Percentiles rank a stretch among this genome's conserved stretches.
These are phyloP conservation scores for Cystobasidium slooffiae DNA, from an alignment of 1,284 basidiomycete genomes.

Conservation along the genomic window DNA sequence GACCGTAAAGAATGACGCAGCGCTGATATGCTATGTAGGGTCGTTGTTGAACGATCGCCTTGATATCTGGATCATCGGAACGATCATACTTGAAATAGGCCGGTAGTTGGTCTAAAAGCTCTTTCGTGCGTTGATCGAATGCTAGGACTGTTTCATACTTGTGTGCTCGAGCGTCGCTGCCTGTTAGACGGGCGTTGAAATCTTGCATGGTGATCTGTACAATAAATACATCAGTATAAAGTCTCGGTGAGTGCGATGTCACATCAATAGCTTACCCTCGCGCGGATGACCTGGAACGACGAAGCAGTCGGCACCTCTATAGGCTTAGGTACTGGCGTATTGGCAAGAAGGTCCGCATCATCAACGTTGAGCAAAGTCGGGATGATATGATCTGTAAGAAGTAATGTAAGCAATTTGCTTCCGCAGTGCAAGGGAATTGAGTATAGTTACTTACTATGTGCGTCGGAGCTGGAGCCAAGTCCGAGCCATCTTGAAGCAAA, in stretches of 20 bases:
- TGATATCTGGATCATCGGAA: constrained; percentile 44
- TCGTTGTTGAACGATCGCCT: constrained; percentile 21
- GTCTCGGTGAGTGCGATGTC: not conserved
- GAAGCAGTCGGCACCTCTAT: constrained; percentile 39
- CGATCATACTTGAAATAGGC: constrained; percentile 43
- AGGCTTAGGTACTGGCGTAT: constrained; percentile 33
- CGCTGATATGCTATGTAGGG: constrained; percentile 44
- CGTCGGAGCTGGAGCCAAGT: constrained; percentile 24
- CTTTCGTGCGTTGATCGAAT: constrained; percentile 43
- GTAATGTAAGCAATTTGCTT: not conserved
- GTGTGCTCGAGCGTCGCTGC: constrained; percentile 37
- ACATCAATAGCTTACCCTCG: constrained; percentile 19
- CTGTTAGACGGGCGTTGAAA: constrained; percentile 37
- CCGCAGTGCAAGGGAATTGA: not conserved
- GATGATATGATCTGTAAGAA: constrained; percentile 25
- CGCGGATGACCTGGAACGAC: constrained; percentile 42
- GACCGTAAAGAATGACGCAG: constrained; percentile 33
- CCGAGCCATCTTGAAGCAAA: constrained; percentile 43
- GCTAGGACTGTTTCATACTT: constrained; percentile 43
- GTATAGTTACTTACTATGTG: constrained; percentile 16
- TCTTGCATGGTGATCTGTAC: constrained; percentile 35
- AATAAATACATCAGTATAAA: not conserved
- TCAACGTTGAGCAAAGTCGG: constrained; percentile 36
- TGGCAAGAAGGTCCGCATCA: constrained; percentile 30
- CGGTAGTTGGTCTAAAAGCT: constrained; percentile 38